Evolutionary conservation across 2,329 filamentous ascomycete species (phyloP).

Genomic region (Paraphoma chrysanthemicola): DNA sequence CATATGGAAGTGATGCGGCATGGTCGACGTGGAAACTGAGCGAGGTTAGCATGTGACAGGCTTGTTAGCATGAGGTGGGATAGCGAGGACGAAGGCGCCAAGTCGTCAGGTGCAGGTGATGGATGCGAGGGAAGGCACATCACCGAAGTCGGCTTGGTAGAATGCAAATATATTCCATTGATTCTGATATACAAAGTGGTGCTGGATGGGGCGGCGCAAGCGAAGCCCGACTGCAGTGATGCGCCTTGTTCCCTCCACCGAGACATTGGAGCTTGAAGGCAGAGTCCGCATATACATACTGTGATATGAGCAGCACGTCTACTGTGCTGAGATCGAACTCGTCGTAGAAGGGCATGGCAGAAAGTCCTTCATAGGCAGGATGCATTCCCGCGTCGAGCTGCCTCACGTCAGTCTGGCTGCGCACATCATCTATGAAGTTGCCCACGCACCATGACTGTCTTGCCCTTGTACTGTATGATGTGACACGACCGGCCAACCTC

Average conservation of each 20-base stretch:
- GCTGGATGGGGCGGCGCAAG: slow-evolving; percentile 22
- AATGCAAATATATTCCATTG: slow-evolving; percentile 51
- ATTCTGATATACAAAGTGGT: slow-evolving; percentile 46
- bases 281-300: slow-evolving; percentile 72
- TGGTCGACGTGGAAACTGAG: slow-evolving; percentile 96
- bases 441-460: slow-evolving; percentile 91
- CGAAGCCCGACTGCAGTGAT: slow-evolving; percentile 42
- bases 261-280: slow-evolving; percentile 21
- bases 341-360: slow-evolving; percentile 94
- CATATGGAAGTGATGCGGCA: slow-evolving; percentile 97
- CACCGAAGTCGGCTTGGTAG: slow-evolving; percentile 43
- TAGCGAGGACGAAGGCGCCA: background rate
- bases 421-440: background rate
- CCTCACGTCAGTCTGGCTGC: slow-evolving; percentile 27
- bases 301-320: slow-evolving; percentile 95
- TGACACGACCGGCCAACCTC: slow-evolving; percentile 97
- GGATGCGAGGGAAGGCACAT: slow-evolving; percentile 37
- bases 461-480: slow-evolving; percentile 98
- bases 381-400: slow-evolving; percentile 98
- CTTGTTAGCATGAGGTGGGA: background rate
- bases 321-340: slow-evolving; percentile 98
- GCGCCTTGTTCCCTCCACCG: slow-evolving; percentile 29
- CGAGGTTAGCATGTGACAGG: slow-evolving; percentile 24
- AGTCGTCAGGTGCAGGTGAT: slow-evolving; percentile 28
- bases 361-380: slow-evolving; percentile 92